Percentiles rank a stretch among this genome's conserved stretches.
Conservation (phyloP, 2,329 filamentous ascomycete species). For the Aspergillus arachidicola region DNA sequence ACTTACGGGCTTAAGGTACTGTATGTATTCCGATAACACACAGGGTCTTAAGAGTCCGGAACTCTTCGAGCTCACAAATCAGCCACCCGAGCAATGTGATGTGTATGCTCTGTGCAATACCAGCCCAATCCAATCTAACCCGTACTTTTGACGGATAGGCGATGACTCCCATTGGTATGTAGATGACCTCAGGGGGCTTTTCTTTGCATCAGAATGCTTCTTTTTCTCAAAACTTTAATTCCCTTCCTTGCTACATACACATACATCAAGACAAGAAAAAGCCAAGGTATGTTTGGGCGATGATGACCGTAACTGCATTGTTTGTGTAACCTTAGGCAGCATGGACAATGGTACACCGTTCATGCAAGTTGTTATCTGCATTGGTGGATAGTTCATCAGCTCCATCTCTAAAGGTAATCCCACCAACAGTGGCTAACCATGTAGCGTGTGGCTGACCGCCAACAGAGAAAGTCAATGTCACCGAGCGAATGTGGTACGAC, state of each 20-base stretch:
- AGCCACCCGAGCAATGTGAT: slow-evolving; percentile 3
- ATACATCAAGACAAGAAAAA: not conserved
- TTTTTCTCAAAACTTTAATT: not conserved
- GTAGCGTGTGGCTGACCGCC: slow-evolving; percentile 22
- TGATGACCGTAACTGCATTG: not conserved
- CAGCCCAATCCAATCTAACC: not conserved
- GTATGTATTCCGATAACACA: slow-evolving; percentile 6
- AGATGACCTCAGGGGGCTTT: slow-evolving; percentile 1
- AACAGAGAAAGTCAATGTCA: slow-evolving; percentile 13
- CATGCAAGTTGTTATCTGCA: slow-evolving; percentile 24
- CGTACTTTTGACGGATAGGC: not conserved
- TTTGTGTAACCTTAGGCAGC: slow-evolving; percentile 7
- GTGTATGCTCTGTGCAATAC: not conserved
- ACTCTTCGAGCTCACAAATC: slow-evolving; percentile 8
- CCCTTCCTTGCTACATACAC: not conserved
- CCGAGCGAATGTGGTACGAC: slow-evolving; percentile 1
- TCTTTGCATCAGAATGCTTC: not conserved
- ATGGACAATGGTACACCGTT: slow-evolving; percentile 15
- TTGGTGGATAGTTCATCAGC: slow-evolving; percentile 15
- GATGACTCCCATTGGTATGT: not conserved
- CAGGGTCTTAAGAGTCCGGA: not conserved
- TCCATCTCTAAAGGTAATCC: slow-evolving; percentile 5
- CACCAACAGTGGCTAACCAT: slow-evolving; percentile 20
- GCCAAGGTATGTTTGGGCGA: slow-evolving; percentile 1
- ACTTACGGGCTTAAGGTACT: not conserved